These are phyloP conservation scores for Pythium graminicola DNA, from an alignment of 352 stramenopile species.

Conservation along the genomic window DNA sequence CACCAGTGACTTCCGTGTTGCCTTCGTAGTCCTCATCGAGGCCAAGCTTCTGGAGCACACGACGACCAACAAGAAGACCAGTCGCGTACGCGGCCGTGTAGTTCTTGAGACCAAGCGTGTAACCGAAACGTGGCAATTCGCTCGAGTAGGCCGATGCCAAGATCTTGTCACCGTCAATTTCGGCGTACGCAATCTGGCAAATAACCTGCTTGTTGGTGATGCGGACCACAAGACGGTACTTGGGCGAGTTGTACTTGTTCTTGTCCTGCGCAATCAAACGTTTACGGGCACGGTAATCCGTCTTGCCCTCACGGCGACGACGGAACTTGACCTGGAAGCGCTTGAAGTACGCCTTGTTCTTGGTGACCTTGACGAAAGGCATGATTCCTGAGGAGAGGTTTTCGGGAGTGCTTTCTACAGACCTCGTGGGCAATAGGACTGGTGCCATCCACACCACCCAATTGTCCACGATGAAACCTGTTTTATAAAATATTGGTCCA, in stretches of 20 bases:
- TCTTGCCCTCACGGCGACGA: conserved; percentile 98
- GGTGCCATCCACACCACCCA: conserved; percentile 16
- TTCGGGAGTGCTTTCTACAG: conserved; percentile 44
- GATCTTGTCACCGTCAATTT: conserved; percentile 98
- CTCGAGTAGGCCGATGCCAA: conserved; percentile 90
- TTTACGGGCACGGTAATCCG: conserved; percentile 99
- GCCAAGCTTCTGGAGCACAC: conserved; percentile 96
- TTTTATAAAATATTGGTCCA: background rate
- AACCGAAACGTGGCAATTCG: conserved; percentile 96
- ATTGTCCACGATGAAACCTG: conserved; percentile 1
- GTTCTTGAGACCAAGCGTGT: conserved; percentile 98
- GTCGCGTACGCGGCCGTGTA: conserved; percentile 99
- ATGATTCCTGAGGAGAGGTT: conserved; percentile 62
- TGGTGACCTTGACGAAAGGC: conserved; percentile 98
- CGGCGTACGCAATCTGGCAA: conserved; percentile 98
- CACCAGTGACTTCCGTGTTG: conserved; percentile 94
- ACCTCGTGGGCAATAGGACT: conserved; percentile 5
- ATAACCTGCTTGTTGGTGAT: conserved; percentile 97
- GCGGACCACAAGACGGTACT: conserved; percentile 95
- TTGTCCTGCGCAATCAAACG: conserved; percentile 98
- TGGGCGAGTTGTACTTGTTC: conserved; percentile 99
- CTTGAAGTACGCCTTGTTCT: conserved; percentile 99
- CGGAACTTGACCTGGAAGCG: conserved; percentile 99
- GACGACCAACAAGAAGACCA: conserved; percentile 91
- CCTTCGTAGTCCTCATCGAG: conserved; percentile 98